Evolutionary conservation across 2,329 filamentous ascomycete species (phyloP).

Genomic region (Cytospora piceicola): DNA sequence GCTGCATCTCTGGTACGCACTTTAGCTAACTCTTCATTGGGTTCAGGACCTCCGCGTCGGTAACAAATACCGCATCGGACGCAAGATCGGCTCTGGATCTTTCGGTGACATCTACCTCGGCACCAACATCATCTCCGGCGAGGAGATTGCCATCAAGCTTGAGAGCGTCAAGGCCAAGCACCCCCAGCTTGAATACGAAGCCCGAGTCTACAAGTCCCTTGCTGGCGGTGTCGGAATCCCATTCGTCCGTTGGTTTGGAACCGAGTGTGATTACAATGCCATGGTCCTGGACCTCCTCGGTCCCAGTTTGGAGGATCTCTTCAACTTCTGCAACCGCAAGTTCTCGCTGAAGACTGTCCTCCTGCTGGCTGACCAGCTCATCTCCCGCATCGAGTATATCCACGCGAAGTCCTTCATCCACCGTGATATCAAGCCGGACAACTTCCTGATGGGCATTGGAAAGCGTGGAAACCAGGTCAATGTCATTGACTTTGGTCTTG

Average conservation of each 20-base stretch:
- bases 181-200: slow-evolving; percentile 98
- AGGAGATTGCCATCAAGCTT: slow-evolving; percentile 99
- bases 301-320: slow-evolving; percentile 93
- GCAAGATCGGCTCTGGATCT: slow-evolving; percentile 96
- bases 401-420: slow-evolving; percentile 99
- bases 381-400: slow-evolving; percentile 99
- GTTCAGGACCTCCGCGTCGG: slow-evolving; percentile 93
- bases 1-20: not conserved
- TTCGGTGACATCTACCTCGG: slow-evolving; percentile 99
- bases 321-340: slow-evolving; percentile 99
- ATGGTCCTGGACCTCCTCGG: slow-evolving; percentile 98
- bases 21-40: slow-evolving; percentile 21
- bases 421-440: slow-evolving; percentile 99
- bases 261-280: slow-evolving; percentile 99
- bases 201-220: slow-evolving; percentile 86
- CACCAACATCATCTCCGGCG: slow-evolving; percentile 99
- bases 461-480: slow-evolving; percentile 99
- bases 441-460: slow-evolving; percentile 99
- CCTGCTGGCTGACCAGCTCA: slow-evolving; percentile 94
- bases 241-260: slow-evolving; percentile 99
- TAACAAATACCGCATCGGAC: slow-evolving; percentile 99
- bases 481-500: slow-evolving; percentile 97
- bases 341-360: slow-evolving; percentile 99
- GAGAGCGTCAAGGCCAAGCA: slow-evolving; percentile 99
- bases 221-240: slow-evolving; percentile 97